Conservation (phyloP, 306 rosid species). For the Cicer pinnatifidum region DNA sequence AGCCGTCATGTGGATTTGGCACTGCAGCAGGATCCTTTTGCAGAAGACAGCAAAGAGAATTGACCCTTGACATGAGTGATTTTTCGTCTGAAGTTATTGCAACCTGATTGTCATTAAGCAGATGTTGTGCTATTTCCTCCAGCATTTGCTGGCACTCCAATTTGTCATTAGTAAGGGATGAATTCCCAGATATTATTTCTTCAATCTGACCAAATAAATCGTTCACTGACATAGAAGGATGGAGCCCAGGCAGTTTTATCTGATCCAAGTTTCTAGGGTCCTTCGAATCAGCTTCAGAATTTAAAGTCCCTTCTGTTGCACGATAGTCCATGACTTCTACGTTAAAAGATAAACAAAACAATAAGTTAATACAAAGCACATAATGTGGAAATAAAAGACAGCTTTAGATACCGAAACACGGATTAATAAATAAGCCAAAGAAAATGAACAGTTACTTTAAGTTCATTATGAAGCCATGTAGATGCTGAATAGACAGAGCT, state of each 20-base stretch:
- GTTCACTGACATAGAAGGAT: slow-evolving; percentile 73
- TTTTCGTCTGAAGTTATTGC: slow-evolving; percentile 73
- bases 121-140: slow-evolving; percentile 69
- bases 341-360: slow-evolving; percentile 14
- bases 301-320: slow-evolving; percentile 62
- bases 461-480: background rate
- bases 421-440: background rate
- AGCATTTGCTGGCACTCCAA: slow-evolving; percentile 58
- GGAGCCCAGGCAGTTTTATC: slow-evolving; percentile 68
- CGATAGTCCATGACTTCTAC: slow-evolving; percentile 53
- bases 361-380: slow-evolving; percentile 10
- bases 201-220: slow-evolving; percentile 83
- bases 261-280: slow-evolving; percentile 65
- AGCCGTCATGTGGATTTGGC: slow-evolving; percentile 47
- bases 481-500: background rate
- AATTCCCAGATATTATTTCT: slow-evolving; percentile 65
- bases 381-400: background rate
- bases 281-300: slow-evolving; percentile 66
- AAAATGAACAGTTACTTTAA: slow-evolving; percentile 11
- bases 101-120: slow-evolving; percentile 74
- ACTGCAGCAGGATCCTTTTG: slow-evolving; percentile 66
- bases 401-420: slow-evolving; percentile 9
- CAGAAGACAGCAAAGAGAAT: slow-evolving; percentile 84
- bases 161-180: slow-evolving; percentile 56
- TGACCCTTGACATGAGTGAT: slow-evolving; percentile 81